Evolutionary conservation across 2,329 filamentous ascomycete species (phyloP).

Genomic region (Fusarium avenaceum): DNA sequence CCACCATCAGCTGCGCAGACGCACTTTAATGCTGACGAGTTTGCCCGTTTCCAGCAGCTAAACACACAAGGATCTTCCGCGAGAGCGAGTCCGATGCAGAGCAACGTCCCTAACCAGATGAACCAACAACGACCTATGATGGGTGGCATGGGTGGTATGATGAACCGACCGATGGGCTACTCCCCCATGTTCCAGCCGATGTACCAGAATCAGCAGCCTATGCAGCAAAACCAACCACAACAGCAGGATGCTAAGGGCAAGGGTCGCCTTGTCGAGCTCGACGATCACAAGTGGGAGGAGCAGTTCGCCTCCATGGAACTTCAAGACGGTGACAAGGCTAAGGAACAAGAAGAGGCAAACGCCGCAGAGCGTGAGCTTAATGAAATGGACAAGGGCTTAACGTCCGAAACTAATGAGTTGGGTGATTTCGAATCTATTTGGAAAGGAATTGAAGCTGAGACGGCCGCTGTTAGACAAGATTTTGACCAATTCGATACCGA

Average conservation of each 20-base stretch:
- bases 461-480: conserved; percentile 74
- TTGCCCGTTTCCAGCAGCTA: conserved; percentile 86
- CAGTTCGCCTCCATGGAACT: conserved; percentile 92
- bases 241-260: conserved; percentile 78
- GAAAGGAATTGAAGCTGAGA: conserved; percentile 84
- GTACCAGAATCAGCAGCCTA: conserved; percentile 59
- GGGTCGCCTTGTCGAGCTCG: conserved; percentile 92
- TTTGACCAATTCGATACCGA: conserved; percentile 80
- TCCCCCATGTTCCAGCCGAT: conserved; percentile 68
- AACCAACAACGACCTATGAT: conserved; percentile 74
- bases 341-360: conserved; percentile 72
- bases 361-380: conserved; percentile 90
- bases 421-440: conserved; percentile 93
- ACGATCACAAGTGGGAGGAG: conserved; percentile 95
- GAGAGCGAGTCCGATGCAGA: conserved; percentile 71
- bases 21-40: conserved; percentile 85
- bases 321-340: conserved; percentile 68
- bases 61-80: conserved; percentile 67
- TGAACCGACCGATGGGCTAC: conserved; percentile 66
- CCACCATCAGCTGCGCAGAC: conserved; percentile 66
- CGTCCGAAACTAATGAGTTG: conserved; percentile 80
- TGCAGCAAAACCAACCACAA: conserved; percentile 63
- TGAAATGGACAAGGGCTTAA: conserved; percentile 78
- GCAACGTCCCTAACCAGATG: conserved; percentile 61
- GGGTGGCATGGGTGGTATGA: conserved; percentile 66